phyloP scores from a whole-genome alignment of 2,329 filamentous ascomycete genomes.

The Penicillium verrucosum region DNA sequence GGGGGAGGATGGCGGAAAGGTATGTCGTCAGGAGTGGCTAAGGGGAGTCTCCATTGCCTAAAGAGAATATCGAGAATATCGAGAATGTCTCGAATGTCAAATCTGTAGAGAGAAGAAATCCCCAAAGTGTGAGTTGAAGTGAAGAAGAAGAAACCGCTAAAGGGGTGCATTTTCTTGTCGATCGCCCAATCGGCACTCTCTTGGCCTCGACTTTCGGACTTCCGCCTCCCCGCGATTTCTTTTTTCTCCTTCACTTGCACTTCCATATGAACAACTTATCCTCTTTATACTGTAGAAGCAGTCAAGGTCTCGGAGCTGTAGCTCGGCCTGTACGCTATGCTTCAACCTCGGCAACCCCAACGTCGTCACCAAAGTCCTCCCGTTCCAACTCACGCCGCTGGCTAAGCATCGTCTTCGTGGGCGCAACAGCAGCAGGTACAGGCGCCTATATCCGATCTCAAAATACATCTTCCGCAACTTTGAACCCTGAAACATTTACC shows the following conservation, averaged over 20 bases:
- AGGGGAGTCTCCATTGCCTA: constrained; percentile 9
- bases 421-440: constrained; percentile 34
- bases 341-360: constrained; percentile 14
- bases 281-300: constrained; percentile 13
- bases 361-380: constrained; percentile 16
- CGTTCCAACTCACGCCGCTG: constrained; percentile 28
- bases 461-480: constrained; percentile 22
- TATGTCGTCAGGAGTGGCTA: constrained; percentile 2
- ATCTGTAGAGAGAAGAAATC: neutral
- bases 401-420: constrained; percentile 36
- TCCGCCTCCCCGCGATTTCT: constrained; percentile 16
- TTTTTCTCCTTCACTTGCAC: neutral
- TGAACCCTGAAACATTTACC: constrained; percentile 41
- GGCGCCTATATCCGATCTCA: constrained; percentile 37
- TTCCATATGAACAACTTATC: constrained; percentile 14
- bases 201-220: constrained; percentile 12
- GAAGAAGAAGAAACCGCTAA: constrained; percentile 13
- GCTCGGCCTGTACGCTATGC: constrained; percentile 23
- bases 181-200: constrained; percentile 24
- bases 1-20: neutral
- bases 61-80: neutral
- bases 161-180: constrained; percentile 17
- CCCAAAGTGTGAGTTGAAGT: neutral
- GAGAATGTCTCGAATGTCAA: constrained; percentile 1
- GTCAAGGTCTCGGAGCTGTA: constrained; percentile 8